Evolutionary conservation across 768 basidiomycete species (phyloP).

Genomic region (Phaeotremella fagi): DNA sequence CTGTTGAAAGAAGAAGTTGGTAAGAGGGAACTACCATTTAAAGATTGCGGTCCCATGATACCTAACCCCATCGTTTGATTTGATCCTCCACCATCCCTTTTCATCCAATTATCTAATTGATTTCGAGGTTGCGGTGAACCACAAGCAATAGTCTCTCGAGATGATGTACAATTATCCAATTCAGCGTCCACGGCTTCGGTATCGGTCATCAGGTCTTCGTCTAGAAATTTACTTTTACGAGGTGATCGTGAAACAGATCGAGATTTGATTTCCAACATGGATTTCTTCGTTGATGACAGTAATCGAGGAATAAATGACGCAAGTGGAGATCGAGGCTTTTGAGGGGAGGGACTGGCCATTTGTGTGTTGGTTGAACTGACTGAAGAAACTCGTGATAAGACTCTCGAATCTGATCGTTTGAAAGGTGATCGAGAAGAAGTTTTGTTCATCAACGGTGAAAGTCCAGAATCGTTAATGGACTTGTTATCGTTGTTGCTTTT

Average conservation of each 20-base stretch:
- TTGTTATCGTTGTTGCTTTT: background rate
- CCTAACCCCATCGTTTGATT: conserved; percentile 8
- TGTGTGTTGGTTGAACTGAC: background rate
- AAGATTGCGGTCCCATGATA: background rate
- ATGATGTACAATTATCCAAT: background rate
- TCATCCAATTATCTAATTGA: conserved; percentile 4
- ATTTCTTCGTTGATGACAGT: conserved; percentile 22
- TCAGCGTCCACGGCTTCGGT: conserved; percentile 10
- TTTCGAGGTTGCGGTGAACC: conserved; percentile 1
- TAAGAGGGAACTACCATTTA: background rate
- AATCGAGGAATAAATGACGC: conserved; percentile 26
- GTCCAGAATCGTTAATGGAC: background rate
- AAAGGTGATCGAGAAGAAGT: conserved; percentile 4
- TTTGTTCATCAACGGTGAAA: background rate
- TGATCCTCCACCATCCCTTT: conserved; percentile 9
- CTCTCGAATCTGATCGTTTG: background rate
- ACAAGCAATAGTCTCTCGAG: conserved; percentile 1
- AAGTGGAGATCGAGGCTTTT: conserved; percentile 11
- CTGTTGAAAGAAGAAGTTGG: background rate
- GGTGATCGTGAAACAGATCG: background rate
- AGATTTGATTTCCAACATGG: conserved; percentile 1
- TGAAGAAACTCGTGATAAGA: background rate
- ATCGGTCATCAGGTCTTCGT: conserved; percentile 19
- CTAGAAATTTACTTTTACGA: background rate
- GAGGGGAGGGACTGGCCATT: conserved; percentile 1